phyloP scores from a whole-genome alignment of 2,329 filamentous ascomycete species.

The Leptodontidium sp. region DNA sequence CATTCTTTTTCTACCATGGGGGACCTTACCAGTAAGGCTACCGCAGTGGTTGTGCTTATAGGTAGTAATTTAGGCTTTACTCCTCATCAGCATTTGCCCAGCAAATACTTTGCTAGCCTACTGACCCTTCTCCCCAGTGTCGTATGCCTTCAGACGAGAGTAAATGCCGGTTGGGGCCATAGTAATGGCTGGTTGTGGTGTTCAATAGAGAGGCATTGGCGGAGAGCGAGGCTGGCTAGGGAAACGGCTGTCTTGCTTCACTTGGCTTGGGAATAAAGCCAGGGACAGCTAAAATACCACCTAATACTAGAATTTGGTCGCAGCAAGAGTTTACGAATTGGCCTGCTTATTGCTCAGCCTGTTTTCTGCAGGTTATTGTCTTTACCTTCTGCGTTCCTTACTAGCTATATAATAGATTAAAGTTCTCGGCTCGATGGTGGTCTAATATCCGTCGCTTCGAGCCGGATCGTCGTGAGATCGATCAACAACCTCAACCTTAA shows the following conservation, averaged over 20 bases:
- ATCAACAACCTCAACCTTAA: not conserved
- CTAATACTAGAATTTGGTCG: not conserved
- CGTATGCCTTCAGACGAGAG: constrained; percentile 40
- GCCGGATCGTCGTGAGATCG: constrained; percentile 1
- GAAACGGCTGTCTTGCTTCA: not conserved
- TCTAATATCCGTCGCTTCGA: not conserved
- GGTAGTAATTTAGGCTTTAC: constrained; percentile 41
- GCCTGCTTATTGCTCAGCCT: no score
- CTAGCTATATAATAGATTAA: not conserved
- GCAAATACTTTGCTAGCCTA: constrained; percentile 17
- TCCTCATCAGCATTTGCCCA: constrained; percentile 6
- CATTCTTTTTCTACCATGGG: not conserved
- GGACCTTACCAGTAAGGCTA: constrained; percentile 39
- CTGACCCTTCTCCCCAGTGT: constrained; percentile 40
- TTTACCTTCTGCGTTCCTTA: not conserved
- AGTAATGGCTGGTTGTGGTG: constrained; percentile 7
- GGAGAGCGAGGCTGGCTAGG: not conserved
- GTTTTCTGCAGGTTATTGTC: not conserved
- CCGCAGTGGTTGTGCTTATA: constrained; percentile 39
- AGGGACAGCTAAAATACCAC: not conserved
- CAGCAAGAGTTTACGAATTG: not conserved
- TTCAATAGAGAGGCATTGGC: constrained; percentile 7
- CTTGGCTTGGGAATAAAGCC: not conserved
- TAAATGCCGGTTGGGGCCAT: constrained; percentile 44
- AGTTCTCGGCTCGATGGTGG: not conserved